Conservation (phyloP, 345 rosid species). For the Arabidopsis suecica region DNA sequence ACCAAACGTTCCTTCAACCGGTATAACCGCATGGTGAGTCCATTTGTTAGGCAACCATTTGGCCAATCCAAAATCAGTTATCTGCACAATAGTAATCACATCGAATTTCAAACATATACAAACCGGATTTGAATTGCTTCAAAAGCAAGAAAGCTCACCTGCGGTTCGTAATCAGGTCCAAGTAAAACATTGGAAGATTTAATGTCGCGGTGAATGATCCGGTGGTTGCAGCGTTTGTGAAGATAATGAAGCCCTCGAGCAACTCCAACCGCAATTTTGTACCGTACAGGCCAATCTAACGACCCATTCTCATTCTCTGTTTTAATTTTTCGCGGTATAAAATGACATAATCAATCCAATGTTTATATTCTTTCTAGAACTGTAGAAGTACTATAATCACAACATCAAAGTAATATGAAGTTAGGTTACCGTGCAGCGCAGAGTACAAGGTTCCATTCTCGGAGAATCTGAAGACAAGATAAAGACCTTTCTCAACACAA, state of each 20-base stretch:
- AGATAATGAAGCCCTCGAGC: constrained; percentile 89
- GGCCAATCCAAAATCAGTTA: constrained; percentile 95
- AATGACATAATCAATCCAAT: not conserved
- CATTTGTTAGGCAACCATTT: constrained; percentile 96
- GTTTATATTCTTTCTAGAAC: not conserved
- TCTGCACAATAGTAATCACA: constrained; percentile 48
- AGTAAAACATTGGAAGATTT: constrained; percentile 94
- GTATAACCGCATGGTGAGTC: constrained; percentile 89
- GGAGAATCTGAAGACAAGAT: constrained; percentile 77
- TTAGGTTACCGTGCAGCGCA: constrained; percentile 73
- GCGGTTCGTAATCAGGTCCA: constrained; percentile 87
- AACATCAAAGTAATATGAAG: not conserved
- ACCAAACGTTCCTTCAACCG: constrained; percentile 98
- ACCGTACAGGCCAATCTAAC: constrained; percentile 72
- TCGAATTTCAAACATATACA: not conserved
- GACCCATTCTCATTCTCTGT: constrained; percentile 34
- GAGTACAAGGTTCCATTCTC: constrained; percentile 79
- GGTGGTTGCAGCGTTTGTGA: constrained; percentile 81
- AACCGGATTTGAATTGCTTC: not conserved
- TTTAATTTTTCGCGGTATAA: not conserved
- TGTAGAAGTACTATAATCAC: not conserved
- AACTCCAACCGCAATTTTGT: constrained; percentile 80
- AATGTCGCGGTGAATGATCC: constrained; percentile 94
- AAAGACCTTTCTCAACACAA: constrained; percentile 87
- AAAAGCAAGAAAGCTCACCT: constrained; percentile 53